These are phyloP conservation scores for Hygrophila difformis DNA, from an alignment of 257 asterid species.

Conservation along the genomic window DNA sequence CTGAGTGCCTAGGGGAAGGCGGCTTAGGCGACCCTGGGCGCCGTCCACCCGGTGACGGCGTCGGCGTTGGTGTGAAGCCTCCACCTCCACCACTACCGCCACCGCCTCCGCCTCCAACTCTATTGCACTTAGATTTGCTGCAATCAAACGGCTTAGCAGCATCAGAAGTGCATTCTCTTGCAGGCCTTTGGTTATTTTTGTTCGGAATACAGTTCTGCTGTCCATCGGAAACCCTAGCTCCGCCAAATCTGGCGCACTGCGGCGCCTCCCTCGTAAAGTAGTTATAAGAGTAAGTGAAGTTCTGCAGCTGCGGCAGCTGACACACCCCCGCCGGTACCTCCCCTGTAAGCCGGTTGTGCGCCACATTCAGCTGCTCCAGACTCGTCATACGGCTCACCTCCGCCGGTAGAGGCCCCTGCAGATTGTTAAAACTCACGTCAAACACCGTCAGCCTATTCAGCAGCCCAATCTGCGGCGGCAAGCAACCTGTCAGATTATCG, in stretches of 20 bases:
- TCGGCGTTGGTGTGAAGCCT: constrained; percentile 14
- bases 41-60: not conserved
- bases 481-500: constrained; percentile 41
- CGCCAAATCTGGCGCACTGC: constrained; percentile 29
- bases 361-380: constrained; percentile 41
- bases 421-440: constrained; percentile 39
- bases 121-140: constrained; percentile 44
- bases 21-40: not conserved
- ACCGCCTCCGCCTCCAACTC: constrained; percentile 10
- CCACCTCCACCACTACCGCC: constrained; percentile 13
- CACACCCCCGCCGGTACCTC: constrained; percentile 35
- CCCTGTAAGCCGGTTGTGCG: constrained; percentile 37
- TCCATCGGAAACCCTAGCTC: constrained; percentile 30
- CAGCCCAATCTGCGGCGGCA: constrained; percentile 45
- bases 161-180: constrained; percentile 51
- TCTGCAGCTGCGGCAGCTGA: constrained; percentile 44
- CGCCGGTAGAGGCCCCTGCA: constrained; percentile 37
- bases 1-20: constrained; percentile 19
- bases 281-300: constrained; percentile 39
- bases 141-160: constrained; percentile 73
- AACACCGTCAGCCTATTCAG: constrained; percentile 38
- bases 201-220: constrained; percentile 59
- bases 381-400: constrained; percentile 37
- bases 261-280: constrained; percentile 42
- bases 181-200: constrained; percentile 57